Percentiles rank a stretch among this genome's conserved stretches.
Conservation (phyloP, 306 rosid genomes). For the Prunus armeniaca region DNA sequence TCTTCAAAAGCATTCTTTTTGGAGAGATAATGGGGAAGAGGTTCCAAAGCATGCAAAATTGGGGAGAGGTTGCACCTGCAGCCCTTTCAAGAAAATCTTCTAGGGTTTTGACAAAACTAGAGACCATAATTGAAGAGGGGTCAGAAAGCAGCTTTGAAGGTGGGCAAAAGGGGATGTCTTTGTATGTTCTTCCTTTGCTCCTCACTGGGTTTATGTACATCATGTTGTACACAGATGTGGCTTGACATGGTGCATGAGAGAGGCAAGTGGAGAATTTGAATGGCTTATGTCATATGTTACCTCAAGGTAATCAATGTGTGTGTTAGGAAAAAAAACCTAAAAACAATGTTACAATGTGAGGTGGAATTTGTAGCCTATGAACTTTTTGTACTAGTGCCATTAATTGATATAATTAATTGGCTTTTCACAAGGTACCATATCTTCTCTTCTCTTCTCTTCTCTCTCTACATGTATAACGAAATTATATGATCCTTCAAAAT, state of each 20-base stretch:
- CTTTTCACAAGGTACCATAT: background rate
- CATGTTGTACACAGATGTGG: background rate
- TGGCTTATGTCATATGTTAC: background rate
- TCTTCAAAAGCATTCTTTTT: background rate
- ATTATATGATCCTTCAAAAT: too few species aligned
- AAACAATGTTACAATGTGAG: background rate
- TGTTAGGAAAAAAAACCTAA: background rate
- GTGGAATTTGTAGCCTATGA: background rate
- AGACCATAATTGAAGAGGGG: constrained; percentile 66
- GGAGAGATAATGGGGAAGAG: constrained; percentile 38
- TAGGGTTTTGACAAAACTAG: constrained; percentile 37
- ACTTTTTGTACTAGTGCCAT: constrained; percentile 2
- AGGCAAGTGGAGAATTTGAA: background rate
- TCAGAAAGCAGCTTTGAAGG: constrained; percentile 3
- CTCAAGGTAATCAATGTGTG: too few species aligned
- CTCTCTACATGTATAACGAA: background rate
- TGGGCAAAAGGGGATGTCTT: constrained; percentile 14
- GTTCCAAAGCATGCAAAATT: constrained; percentile 30
- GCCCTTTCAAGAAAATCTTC: constrained; percentile 30
- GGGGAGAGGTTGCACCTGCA: constrained; percentile 57
- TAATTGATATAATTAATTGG: background rate
- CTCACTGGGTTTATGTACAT: constrained; percentile 15
- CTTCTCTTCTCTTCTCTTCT: background rate
- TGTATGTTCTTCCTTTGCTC: constrained; percentile 20
- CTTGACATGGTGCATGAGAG: background rate